A percentile compares a stretch with the other conserved stretches of the same genome.
phyloP scores from a whole-genome alignment of 345 rosid genomes.

The Lepidium didymum region DNA sequence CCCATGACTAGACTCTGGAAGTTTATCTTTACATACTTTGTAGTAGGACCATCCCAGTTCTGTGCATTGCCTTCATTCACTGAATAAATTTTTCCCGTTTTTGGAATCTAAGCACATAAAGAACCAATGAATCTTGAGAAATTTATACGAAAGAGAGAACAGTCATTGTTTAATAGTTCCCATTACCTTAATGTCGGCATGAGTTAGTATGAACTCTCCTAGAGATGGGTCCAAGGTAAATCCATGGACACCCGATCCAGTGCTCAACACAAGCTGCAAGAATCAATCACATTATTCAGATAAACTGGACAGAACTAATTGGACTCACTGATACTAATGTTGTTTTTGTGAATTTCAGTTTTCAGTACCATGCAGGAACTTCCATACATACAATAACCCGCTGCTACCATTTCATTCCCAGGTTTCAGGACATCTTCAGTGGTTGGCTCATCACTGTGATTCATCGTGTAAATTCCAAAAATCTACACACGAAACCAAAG shows the following conservation, averaged over 20 bases:
- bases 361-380: conserved; percentile 93
- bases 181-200: conserved; percentile 84
- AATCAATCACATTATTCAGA: neutral
- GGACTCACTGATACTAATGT: neutral
- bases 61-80: conserved; percentile 98
- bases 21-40: conserved; percentile 44
- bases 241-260: conserved; percentile 86
- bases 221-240: conserved; percentile 98
- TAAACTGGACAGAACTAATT: neutral
- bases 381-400: conserved; percentile 99
- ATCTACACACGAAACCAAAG: conserved; percentile 49
- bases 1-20: neutral
- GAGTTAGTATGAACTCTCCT: conserved; percentile 96
- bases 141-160: neutral
- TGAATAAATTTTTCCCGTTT: conserved; percentile 89
- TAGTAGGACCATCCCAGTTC: conserved; percentile 94
- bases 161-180: neutral
- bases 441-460: conserved; percentile 59
- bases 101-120: conserved; percentile 60
- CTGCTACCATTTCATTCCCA: conserved; percentile 86
- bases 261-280: conserved; percentile 85
- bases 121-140: neutral
- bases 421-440: conserved; percentile 84
- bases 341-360: neutral
- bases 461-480: conserved; percentile 82